Base-by-base conservation (phyloP, 78 protist species). In the Dictyostelium capitatum region DNA sequence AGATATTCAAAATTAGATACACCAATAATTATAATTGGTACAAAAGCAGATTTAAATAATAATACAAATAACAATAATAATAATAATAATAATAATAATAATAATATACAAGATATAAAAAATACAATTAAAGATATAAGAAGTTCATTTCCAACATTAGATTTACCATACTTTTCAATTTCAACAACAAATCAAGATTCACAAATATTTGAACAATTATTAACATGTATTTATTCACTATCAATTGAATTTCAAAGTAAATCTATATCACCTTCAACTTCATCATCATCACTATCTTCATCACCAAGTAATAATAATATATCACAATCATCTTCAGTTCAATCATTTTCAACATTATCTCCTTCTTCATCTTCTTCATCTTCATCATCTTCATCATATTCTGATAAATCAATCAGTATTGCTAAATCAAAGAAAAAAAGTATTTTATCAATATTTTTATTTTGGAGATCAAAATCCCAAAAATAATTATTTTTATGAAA, bases 361-460 rank as follows among this genome's bases (percentile, higher is more conserved):
- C 69, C 20, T 14, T 51, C 56, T 51, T 17, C 9, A 19, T 6
- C 2, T 4, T 6, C 4, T 20, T 56, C 65, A 59, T 1, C 23
- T 23, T 23, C 69, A 59, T n/a, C n/a, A n/a, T n/a, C n/a, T n/a
- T n/a, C n/a, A n/a, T n/a, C n/a, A n/a, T n/a, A n/a, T n/a, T n/a
- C n/a, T n/a, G n/a, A n/a, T n/a, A n/a, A n/a, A n/a, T n/a, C n/a
- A n/a, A n/a, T n/a, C n/a, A n/a, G n/a, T 10, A 23, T 59, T 20
- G 7, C 69, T 30, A 25, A 59, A 59, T n/a, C n/a, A 59, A 59
- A 59, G 32, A 59, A 59, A 43, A 94, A 90, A 94, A 94, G 11
- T 74, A 17, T 7, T 89, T 94, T 15, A 56, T 32, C 89, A 59
- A 10, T 59, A 3, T 59, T 59, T 23, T 59, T 59, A 23, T 59